These are phyloP conservation scores for Coleophoma eucalyptorum DNA, from an alignment of 2,329 filamentous ascomycete genomes.

Conservation along the genomic window DNA sequence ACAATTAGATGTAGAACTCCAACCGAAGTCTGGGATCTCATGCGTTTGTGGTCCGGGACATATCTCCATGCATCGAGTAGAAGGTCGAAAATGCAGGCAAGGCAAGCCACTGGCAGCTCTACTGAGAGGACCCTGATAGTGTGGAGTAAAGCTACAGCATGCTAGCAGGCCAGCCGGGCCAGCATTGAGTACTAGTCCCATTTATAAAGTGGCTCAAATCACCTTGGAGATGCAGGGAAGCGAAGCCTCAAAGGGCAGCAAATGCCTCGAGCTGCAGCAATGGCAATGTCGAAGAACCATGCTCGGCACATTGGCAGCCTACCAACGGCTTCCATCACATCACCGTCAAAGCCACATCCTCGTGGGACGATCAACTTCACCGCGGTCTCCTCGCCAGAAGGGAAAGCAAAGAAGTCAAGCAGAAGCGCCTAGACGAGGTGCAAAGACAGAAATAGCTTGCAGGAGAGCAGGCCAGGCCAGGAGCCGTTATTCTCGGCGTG, in stretches of 20 bases:
- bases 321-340: slow-evolving; percentile 4
- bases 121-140: slow-evolving; percentile 24
- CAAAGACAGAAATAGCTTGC: too few species aligned
- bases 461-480: too few species aligned
- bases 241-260: background rate
- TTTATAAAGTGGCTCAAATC: slow-evolving; percentile 12
- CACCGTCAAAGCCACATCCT: too few species aligned
- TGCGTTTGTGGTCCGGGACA: slow-evolving; percentile 40
- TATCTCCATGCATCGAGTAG: slow-evolving; percentile 24
- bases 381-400: too few species aligned
- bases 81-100: slow-evolving; percentile 17
- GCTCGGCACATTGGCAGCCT: slow-evolving; percentile 9
- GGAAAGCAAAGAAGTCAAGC: too few species aligned
- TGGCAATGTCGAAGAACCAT: slow-evolving; percentile 10
- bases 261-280: background rate
- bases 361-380: too few species aligned
- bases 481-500: too few species aligned
- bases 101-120: slow-evolving; percentile 31
- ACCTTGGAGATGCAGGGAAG: background rate
- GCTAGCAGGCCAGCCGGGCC: background rate
- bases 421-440: too few species aligned
- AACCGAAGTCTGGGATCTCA: slow-evolving; percentile 37
- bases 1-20: slow-evolving; percentile 32
- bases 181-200: background rate
- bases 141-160: background rate